phyloP scores from a whole-genome alignment of 441 rosid genomes.

The Mallotus japonicus region DNA sequence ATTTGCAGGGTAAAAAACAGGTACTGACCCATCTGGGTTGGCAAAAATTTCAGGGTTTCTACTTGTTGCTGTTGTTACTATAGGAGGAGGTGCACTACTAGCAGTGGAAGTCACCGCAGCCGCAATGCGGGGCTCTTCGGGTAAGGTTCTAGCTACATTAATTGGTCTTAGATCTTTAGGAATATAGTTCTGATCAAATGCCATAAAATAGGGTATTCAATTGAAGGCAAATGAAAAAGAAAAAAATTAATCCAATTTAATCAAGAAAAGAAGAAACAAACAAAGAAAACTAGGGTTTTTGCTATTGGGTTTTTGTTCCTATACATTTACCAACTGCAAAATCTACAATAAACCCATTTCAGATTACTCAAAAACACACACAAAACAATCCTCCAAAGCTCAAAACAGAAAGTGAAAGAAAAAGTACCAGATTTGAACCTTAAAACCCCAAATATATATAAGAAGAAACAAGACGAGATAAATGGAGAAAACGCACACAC shows the following conservation, averaged over 20 bases:
- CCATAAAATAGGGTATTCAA: constrained; percentile 36
- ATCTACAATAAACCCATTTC: constrained; percentile 19
- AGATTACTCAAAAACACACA: constrained; percentile 8
- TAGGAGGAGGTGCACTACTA: neutral
- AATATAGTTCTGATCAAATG: constrained; percentile 52
- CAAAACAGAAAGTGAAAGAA: constrained; percentile 4
- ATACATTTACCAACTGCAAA: constrained; percentile 5
- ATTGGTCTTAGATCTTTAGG: constrained; percentile 48
- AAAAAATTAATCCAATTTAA: neutral
- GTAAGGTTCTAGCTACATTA: constrained; percentile 32
- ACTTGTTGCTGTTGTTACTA: neutral
- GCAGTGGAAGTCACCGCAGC: constrained; percentile 24
- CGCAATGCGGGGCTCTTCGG: constrained; percentile 50
- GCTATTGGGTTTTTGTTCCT: constrained; percentile 17
- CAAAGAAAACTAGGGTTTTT: constrained; percentile 22
- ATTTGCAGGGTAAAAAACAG: constrained; percentile 43
- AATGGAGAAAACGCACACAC: constrained; percentile 2
- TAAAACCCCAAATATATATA: neutral
- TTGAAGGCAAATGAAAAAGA: constrained; percentile 1
- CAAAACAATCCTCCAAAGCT: neutral
- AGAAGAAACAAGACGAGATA: neutral
- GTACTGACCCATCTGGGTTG: constrained; percentile 33
- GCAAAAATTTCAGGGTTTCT: constrained; percentile 31
- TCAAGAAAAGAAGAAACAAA: constrained; percentile 3
- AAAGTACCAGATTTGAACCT: constrained; percentile 33